Conservation (phyloP, 352 stramenopile genomes). For the Pythium pyrilobum region DNA sequence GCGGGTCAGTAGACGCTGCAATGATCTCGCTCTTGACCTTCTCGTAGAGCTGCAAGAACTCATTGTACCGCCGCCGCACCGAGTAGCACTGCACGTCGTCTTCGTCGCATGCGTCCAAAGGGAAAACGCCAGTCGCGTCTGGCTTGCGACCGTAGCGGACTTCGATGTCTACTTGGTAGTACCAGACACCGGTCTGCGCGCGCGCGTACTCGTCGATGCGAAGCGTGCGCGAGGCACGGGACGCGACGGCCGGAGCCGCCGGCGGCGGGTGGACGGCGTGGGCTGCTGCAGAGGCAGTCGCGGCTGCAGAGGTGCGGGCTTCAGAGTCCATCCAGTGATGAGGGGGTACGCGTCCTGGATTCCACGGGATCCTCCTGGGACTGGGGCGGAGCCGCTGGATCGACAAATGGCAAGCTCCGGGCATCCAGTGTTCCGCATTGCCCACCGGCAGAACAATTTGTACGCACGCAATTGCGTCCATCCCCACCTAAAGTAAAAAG, state of each 20-base stretch:
- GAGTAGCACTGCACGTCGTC: conserved; percentile 48
- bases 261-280: background rate
- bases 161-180: conserved; percentile 63
- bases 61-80: conserved; percentile 58
- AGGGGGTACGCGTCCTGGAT: background rate
- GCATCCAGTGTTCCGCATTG: background rate
- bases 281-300: background rate
- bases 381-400: background rate
- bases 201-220: conserved; percentile 48
- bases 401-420: background rate
- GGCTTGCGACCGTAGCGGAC: conserved; percentile 18
- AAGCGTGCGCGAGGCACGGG: conserved; percentile 21
- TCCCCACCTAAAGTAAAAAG: conserved; percentile 1
- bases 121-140: conserved; percentile 2
- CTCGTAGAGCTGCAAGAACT: conserved; percentile 56
- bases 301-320: background rate
- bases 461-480: conserved; percentile 8
- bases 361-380: background rate
- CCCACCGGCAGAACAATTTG: background rate
- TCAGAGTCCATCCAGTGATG: conserved; percentile 5
- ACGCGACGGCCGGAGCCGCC: background rate
- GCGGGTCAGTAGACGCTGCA: conserved; percentile 14
- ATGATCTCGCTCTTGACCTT: conserved; percentile 27
- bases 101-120: conserved; percentile 18
- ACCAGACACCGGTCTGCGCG: conserved; percentile 50